A percentile compares a stretch with the other conserved stretches of the same genome.
These are phyloP conservation scores for Sporothrix pallida DNA, from an alignment of 2,329 filamentous ascomycete species.

Conservation along the genomic window DNA sequence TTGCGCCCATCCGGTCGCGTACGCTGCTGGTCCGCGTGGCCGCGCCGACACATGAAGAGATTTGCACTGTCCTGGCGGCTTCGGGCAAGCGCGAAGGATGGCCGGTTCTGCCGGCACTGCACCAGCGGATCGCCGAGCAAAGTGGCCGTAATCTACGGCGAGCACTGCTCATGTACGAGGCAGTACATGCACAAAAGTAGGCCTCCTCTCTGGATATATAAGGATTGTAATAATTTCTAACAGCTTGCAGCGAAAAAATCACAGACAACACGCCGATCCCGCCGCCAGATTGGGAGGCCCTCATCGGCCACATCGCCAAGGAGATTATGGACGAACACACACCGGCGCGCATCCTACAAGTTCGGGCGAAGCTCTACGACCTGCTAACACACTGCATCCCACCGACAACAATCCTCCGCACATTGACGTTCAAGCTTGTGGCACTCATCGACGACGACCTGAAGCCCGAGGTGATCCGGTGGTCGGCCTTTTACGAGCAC, in stretches of 20 bases:
- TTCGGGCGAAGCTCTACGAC: conserved; percentile 94
- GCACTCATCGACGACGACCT: conserved; percentile 84
- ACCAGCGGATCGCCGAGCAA: conserved; percentile 84
- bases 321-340: conserved; percentile 93
- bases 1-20: conserved; percentile 93
- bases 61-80: conserved; percentile 74
- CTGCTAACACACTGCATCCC: conserved; percentile 97
- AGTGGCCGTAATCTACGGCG: conserved; percentile 89
- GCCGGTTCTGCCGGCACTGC: conserved; percentile 75
- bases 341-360: conserved; percentile 84
- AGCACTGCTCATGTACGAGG: conserved; percentile 95
- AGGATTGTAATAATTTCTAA: not conserved
- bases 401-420: conserved; percentile 90
- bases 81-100: conserved; percentile 82
- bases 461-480: conserved; percentile 90
- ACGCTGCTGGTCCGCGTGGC: conserved; percentile 91
- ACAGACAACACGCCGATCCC: conserved; percentile 87
- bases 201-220: conserved; percentile 42
- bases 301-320: conserved; percentile 86
- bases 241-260: conserved; percentile 75
- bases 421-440: conserved; percentile 90
- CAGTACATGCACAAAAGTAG: conserved; percentile 96
- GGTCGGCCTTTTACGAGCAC: conserved; percentile 98
- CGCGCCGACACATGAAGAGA: conserved; percentile 84
- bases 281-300: conserved; percentile 94